Evolutionary conservation across 352 stramenopile species (phyloP).

Genomic region (Phytophthora citricola): DNA sequence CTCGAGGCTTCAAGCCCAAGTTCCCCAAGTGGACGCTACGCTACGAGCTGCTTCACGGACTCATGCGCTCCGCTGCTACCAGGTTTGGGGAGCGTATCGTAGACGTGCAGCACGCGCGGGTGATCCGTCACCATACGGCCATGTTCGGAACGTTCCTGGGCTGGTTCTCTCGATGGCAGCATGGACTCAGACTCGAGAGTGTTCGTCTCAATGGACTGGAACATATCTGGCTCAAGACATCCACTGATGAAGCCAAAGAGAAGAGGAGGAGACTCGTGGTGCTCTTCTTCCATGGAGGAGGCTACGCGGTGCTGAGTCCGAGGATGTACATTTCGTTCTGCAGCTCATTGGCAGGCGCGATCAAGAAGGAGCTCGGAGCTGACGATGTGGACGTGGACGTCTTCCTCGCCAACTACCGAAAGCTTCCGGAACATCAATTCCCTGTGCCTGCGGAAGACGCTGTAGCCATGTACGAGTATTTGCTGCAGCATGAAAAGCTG

Average conservation of each 20-base stretch:
- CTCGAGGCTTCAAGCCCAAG: slow-evolving; percentile 40
- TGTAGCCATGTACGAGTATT: slow-evolving; percentile 47
- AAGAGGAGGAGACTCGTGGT: slow-evolving; percentile 38
- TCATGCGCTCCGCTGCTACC: slow-evolving; percentile 27
- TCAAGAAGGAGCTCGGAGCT: slow-evolving; percentile 29
- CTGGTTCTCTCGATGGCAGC: slow-evolving; percentile 29
- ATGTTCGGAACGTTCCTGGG: slow-evolving; percentile 35
- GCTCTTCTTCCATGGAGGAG: slow-evolving; percentile 64
- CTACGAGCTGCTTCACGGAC: slow-evolving; percentile 44
- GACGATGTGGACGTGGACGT: slow-evolving; percentile 29
- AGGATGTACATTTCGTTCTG: slow-evolving; percentile 46
- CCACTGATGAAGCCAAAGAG: not conserved
- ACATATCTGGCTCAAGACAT: slow-evolving; percentile 56
- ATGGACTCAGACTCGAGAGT: slow-evolving; percentile 30
- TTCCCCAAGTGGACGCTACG: slow-evolving; percentile 57
- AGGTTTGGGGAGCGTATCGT: slow-evolving; percentile 40
- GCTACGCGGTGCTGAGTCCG: slow-evolving; percentile 52
- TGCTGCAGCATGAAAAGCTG: slow-evolving; percentile 45
- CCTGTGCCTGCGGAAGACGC: slow-evolving; percentile 43
- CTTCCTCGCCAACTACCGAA: slow-evolving; percentile 55
- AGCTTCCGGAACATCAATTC: slow-evolving; percentile 43
- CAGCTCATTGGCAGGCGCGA: slow-evolving; percentile 24
- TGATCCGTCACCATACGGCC: slow-evolving; percentile 34
- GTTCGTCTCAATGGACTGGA: slow-evolving; percentile 48
- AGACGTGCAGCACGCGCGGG: slow-evolving; percentile 26